Evolutionary conservation across 768 basidiomycete species (phyloP).

Genomic region (Tricholoma furcatifolium): DNA sequence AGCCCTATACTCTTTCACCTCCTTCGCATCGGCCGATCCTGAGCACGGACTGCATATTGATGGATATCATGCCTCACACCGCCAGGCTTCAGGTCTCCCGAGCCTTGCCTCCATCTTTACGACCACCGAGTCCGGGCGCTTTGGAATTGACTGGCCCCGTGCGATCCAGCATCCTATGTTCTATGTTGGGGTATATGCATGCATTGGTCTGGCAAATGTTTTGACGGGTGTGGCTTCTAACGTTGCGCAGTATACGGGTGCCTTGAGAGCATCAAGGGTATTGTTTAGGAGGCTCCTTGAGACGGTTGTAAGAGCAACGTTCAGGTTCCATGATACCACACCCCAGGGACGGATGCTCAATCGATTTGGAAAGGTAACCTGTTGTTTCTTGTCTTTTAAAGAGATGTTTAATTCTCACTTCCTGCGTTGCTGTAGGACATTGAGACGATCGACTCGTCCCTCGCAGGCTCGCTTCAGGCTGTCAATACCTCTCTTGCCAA

Average conservation of each 20-base stretch:
- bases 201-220: slow-evolving; percentile 52
- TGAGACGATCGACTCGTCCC: slow-evolving; percentile 79
- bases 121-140: slow-evolving; percentile 19
- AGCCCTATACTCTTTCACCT: slow-evolving; percentile 29
- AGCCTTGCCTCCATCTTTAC: slow-evolving; percentile 12
- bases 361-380: slow-evolving; percentile 66
- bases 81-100: slow-evolving; percentile 22
- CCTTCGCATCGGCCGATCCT: slow-evolving; percentile 32
- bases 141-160: slow-evolving; percentile 40
- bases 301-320: slow-evolving; percentile 76
- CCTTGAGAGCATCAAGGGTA: slow-evolving; percentile 44
- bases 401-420: not conserved
- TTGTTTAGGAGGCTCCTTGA: slow-evolving; percentile 57
- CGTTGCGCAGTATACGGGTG: slow-evolving; percentile 61
- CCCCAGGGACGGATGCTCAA: slow-evolving; percentile 87
- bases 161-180: slow-evolving; percentile 65
- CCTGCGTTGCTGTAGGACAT: slow-evolving; percentile 50
- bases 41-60: slow-evolving; percentile 34
- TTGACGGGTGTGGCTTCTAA: slow-evolving; percentile 44
- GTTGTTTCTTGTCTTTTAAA: not conserved
- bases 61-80: slow-evolving; percentile 28
- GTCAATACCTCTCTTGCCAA: slow-evolving; percentile 78
- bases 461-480: slow-evolving; percentile 66
- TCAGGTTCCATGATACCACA: slow-evolving; percentile 83
- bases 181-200: slow-evolving; percentile 67